Conservation (phyloP, 805 yeast genomes). For the Candida hungchunana region DNA sequence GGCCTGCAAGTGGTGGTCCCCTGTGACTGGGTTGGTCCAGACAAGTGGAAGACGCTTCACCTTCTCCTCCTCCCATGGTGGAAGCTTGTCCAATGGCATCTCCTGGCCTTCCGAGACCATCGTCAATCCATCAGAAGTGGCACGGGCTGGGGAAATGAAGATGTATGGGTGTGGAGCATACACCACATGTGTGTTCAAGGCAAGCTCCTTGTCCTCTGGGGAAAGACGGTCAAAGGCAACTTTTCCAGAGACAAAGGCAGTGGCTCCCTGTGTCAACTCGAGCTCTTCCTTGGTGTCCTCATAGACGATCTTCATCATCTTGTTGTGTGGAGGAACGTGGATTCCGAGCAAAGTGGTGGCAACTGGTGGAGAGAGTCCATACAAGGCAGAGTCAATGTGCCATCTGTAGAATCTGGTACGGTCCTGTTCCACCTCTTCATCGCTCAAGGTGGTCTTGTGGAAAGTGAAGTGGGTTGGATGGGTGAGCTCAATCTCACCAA, state of each 20-base stretch:
- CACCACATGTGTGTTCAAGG: constrained; percentile 72
- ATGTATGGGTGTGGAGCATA: constrained; percentile 94
- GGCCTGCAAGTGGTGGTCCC: constrained; percentile 76
- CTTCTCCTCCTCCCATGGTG: constrained; percentile 78
- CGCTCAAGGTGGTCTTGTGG: constrained; percentile 63
- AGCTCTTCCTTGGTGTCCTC: constrained; percentile 62
- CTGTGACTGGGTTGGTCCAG: constrained; percentile 89
- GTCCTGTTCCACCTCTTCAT: constrained; percentile 55
- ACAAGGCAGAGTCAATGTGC: constrained; percentile 91
- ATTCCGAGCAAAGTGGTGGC: constrained; percentile 83
- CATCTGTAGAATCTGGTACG: constrained; percentile 85
- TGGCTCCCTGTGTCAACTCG: constrained; percentile 77
- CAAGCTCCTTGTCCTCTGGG: constrained; percentile 68
- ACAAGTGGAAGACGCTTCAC: constrained; percentile 78
- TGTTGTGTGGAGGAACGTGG: constrained; percentile 67
- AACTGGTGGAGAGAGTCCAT: constrained; percentile 81
- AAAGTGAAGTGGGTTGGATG: constrained; percentile 84
- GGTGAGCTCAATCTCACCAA: constrained; percentile 54
- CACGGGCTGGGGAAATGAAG: constrained; percentile 72
- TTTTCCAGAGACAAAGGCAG: constrained; percentile 85
- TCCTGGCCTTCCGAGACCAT: constrained; percentile 82
- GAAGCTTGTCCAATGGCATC: constrained; percentile 58
- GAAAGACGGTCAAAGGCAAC: constrained; percentile 65
- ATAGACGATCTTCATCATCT: constrained; percentile 60
- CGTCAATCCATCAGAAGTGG: constrained; percentile 82